These are phyloP conservation scores for Sugiyamaella valdiviana DNA, from an alignment of 805 yeast genomes.

Conservation along the genomic window DNA sequence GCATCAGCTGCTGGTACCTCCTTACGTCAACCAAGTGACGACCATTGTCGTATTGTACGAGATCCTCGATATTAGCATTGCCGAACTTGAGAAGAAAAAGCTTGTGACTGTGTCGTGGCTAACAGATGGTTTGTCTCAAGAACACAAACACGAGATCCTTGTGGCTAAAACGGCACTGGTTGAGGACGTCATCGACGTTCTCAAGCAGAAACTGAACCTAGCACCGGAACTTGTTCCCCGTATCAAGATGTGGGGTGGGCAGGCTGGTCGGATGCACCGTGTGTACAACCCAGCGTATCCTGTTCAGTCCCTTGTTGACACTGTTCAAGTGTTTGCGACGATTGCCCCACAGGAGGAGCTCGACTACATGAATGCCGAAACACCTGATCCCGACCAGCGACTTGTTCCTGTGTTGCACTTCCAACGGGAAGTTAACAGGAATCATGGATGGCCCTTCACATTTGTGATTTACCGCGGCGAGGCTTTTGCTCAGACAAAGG, in stretches of 20 bases:
- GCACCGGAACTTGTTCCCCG: slow-evolving; percentile 36
- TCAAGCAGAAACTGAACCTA: slow-evolving; percentile 50
- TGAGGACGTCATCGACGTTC: slow-evolving; percentile 46
- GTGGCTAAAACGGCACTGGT: slow-evolving; percentile 60
- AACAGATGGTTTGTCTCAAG: slow-evolving; percentile 63
- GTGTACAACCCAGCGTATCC: slow-evolving; percentile 33
- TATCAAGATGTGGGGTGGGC: slow-evolving; percentile 32
- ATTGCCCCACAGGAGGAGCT: slow-evolving; percentile 38
- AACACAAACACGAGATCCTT: slow-evolving; percentile 59
- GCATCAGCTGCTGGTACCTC: slow-evolving; percentile 24
- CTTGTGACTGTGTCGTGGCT: slow-evolving; percentile 65
- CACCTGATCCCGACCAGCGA: slow-evolving; percentile 29
- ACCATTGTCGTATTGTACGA: slow-evolving; percentile 58
- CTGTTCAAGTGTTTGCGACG: slow-evolving; percentile 41
- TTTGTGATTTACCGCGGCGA: slow-evolving; percentile 70
- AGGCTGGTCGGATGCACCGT: slow-evolving; percentile 27
- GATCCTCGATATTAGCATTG: slow-evolving; percentile 62
- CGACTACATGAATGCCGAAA: slow-evolving; percentile 24
- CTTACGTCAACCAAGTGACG: slow-evolving; percentile 15
- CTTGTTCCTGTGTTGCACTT: slow-evolving; percentile 70
- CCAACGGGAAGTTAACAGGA: slow-evolving; percentile 54
- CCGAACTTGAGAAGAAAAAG: slow-evolving; percentile 71
- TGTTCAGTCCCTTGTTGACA: slow-evolving; percentile 37
- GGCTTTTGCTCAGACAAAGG: slow-evolving; percentile 51
- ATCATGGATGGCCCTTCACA: slow-evolving; percentile 82